Evolutionary conservation across 805 yeast species (phyloP), one percentile per base, ranked within the genome.

Genomic region (Saccharomycopsis vini): DNA sequence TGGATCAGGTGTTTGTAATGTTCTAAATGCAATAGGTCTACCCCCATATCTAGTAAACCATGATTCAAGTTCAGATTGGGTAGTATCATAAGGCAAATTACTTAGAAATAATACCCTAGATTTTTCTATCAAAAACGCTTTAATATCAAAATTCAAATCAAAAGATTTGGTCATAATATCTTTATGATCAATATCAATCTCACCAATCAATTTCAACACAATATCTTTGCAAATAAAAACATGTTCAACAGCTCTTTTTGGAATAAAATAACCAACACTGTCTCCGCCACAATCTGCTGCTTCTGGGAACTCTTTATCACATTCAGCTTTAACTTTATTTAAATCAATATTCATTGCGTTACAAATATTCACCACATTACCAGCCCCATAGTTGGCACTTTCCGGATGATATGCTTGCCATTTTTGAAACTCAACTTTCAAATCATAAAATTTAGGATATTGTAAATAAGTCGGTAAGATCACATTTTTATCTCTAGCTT

Each of bases 11-110:
- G 75, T 71, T 55, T 79, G 79, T 41, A 88, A 68, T 1, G 92
- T 79, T 95, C 96, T 87, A 59, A 87, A 85, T 10, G 95, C 92
- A 40, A 84, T 72, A 2, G 95, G 95, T 40, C 89, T 71, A 2
- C 86, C 82, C 2, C 95, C 95, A 58, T 74, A 81, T 57, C 84
- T 92, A 3, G 87, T 77, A 59, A 87, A 88, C 95, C 96, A 89
- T 26, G 81, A 71, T 64, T 88, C 96, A 39, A 88, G 67, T 62
- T 89, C 96, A 41, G 87, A 72, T 61, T 89, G 96, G 1, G 95
- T 89, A 4, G 90, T 84, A 55, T 88, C 96, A 21, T 68, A 68
- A 2, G 95, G 89, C 51, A 89, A 64, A 59, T 86, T 87, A n/a
- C 82, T 71, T 61, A 88, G 65, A 59, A 78, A 85, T 42, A 88